Base-by-base conservation (phyloP, 1,284 basidiomycete species). In the Boletus semigastroideus region DNA sequence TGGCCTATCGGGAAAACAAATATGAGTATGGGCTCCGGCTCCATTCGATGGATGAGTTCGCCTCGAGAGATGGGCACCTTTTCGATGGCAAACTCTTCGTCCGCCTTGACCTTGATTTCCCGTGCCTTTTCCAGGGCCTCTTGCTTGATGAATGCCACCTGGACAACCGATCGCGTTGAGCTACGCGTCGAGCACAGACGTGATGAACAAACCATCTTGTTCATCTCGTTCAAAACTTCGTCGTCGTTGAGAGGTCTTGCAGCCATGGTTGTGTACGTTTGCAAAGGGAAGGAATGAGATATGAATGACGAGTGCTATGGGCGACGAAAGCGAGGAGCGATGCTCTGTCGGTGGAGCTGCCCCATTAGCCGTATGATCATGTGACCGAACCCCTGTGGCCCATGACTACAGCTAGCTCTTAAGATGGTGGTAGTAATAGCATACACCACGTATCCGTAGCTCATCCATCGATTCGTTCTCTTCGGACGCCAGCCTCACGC, bases 101-200 rank as follows among this genome's bases (percentile, higher is more conserved):
- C 94, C 0, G 95, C 94, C 72, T 98, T 98, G 57, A 97, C 92
- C 61, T 83, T 89, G 61, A 98, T 93, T 75, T 98, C 94, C n/a
- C 95, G 79, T 1, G 92, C 94, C 74, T 98, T 98, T 76, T 98
- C 95, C 60, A 91, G 74, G 3, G 94, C 94, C 72, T 98, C 94
- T 71, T 97, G 94, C 73, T 91, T 94, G 80, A 97, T 97, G 78
- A 96, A 97, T 53, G 92, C 87, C 47, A 96, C 92, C 93, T 95
- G 67, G 25, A 55, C 28, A 46, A n/a, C 39, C 14, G 47, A 42
- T 52, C 30, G 51, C 39, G 51, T 42, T 53, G 51, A 49, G 58
- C 11, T 12, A 22, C 17, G 16, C n/a, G 43, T 30, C 13, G 27
- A 17, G n/a, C 37, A 43, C 19, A 34, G n/a, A 51, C 42, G 28